phyloP scores from a whole-genome alignment of 1,284 basidiomycete genomes.

The Tilletia walkeri region DNA sequence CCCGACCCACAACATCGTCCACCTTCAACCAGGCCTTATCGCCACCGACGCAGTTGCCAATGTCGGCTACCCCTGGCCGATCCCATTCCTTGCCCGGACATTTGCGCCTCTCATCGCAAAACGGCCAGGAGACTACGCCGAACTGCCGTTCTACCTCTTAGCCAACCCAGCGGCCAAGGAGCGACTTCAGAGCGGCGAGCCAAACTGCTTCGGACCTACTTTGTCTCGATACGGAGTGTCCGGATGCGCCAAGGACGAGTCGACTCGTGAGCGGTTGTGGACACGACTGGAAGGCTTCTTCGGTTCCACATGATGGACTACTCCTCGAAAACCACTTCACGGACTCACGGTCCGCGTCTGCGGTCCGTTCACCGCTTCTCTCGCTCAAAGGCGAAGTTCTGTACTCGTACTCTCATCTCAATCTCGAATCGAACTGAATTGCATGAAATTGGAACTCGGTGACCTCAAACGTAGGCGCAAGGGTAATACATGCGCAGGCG shows the following conservation, averaged over 20 bases:
- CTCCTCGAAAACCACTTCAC: too few relatives aligned
- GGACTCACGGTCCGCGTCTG: too few relatives aligned
- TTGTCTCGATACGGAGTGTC: background rate
- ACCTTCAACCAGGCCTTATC: constrained; percentile 47
- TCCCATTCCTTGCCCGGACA: constrained; percentile 37
- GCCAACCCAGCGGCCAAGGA: constrained; percentile 31
- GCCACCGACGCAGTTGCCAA: constrained; percentile 49
- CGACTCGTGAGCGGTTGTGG: background rate
- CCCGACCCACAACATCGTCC: constrained; percentile 39
- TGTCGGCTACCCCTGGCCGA: constrained; percentile 43
- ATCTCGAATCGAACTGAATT: too few relatives aligned
- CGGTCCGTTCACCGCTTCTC: too few relatives aligned
- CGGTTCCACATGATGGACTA: background rate
- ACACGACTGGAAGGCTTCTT: constrained; percentile 2
- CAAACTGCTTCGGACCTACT: constrained; percentile 28
- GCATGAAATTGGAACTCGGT: too few relatives aligned
- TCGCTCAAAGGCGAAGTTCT: too few relatives aligned
- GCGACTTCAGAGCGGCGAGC: constrained; percentile 32
- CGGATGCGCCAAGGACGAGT: background rate
- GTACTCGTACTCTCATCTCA: too few relatives aligned
- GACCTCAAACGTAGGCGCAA: too few relatives aligned
- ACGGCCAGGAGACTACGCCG: constrained; percentile 35
- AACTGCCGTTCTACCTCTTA: constrained; percentile 42
- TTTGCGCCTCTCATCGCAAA: constrained; percentile 24
- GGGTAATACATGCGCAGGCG: too few relatives aligned